Conservation (phyloP, 805 yeast genomes). For the Wickerhamiella alocasiicola region DNA sequence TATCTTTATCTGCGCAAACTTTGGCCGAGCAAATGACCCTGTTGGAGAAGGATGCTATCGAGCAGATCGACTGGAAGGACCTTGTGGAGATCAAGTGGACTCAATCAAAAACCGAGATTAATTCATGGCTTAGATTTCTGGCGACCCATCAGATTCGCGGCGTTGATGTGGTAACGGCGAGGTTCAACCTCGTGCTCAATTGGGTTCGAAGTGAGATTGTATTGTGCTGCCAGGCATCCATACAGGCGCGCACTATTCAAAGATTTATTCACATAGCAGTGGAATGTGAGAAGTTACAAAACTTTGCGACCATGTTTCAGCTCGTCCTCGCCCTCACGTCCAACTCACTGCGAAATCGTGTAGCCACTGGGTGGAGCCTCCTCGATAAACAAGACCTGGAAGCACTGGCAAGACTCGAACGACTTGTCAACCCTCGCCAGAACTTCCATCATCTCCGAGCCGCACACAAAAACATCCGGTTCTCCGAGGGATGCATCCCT, state of each 20-base stretch:
- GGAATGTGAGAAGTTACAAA: constrained; percentile 58
- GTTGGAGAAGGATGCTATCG: constrained; percentile 71
- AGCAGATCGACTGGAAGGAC: constrained; percentile 87
- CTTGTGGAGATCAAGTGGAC: constrained; percentile 67
- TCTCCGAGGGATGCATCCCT: constrained; percentile 73
- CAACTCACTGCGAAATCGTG: constrained; percentile 49
- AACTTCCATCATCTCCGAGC: constrained; percentile 59
- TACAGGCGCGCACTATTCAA: constrained; percentile 62
- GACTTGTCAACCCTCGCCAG: constrained; percentile 57
- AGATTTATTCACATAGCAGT: constrained; percentile 78
- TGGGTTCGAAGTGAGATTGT: constrained; percentile 87
- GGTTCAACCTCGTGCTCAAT: constrained; percentile 79
- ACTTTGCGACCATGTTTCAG: constrained; percentile 80
- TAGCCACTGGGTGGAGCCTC: constrained; percentile 56
- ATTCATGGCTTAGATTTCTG: constrained; percentile 73
- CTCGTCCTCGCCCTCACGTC: constrained; percentile 61
- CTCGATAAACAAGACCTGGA: constrained; percentile 62
- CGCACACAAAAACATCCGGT: constrained; percentile 46
- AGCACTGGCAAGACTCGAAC: constrained; percentile 54
- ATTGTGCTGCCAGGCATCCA: constrained; percentile 45
- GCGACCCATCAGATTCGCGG: constrained; percentile 52
- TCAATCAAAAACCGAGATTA: constrained; percentile 49
- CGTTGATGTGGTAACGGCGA: constrained; percentile 63
- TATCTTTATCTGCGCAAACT: constrained; percentile 52
- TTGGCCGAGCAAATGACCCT: constrained; percentile 75